Percentiles rank a stretch among this genome's conserved stretches.
Evolutionary conservation across 495 filamentous ascomycete genomes (phyloP).

Genomic region (Neurospora tetraspora): DNA sequence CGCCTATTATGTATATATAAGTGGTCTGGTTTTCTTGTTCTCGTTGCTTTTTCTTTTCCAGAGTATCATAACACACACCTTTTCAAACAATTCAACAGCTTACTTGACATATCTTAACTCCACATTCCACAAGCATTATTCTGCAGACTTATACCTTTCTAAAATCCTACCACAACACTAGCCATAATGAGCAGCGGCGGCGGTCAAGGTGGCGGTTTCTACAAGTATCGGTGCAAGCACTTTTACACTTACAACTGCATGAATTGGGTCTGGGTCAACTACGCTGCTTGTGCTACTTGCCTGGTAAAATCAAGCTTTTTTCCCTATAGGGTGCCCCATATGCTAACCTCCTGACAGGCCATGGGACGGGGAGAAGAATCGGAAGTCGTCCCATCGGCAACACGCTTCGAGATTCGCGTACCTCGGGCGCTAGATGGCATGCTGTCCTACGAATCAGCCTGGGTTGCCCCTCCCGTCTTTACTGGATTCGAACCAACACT

Average conservation of each 20-base stretch:
- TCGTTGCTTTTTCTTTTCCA: background rate
- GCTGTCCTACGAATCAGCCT: slow-evolving; percentile 10
- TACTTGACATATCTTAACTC: background rate
- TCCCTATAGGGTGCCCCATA: background rate
- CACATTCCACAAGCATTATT: background rate
- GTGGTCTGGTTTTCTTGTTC: background rate
- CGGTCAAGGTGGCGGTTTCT: slow-evolving; percentile 39
- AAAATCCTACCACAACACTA: background rate
- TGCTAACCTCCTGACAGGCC: slow-evolving; percentile 19
- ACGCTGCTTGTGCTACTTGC: slow-evolving; percentile 45
- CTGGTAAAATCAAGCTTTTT: slow-evolving; percentile 32
- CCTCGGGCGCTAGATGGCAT: slow-evolving; percentile 34
- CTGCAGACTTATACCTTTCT: background rate
- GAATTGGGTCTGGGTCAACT: slow-evolving; percentile 53
- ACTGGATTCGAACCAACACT: background rate
- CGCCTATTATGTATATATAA: background rate
- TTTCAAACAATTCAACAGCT: background rate
- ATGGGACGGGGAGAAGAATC: slow-evolving; percentile 38
- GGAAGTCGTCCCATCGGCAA: slow-evolving; percentile 6
- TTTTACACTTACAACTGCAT: slow-evolving; percentile 47
- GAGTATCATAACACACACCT: background rate
- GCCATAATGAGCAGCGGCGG: background rate
- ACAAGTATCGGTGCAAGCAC: slow-evolving; percentile 54
- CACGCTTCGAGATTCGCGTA: slow-evolving; percentile 24
- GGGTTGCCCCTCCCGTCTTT: background rate